Percentiles rank a stretch among this genome's conserved stretches.
Conservation (phyloP, 495 filamentous ascomycete species). For the Penicillium psychrofluorescens region DNA sequence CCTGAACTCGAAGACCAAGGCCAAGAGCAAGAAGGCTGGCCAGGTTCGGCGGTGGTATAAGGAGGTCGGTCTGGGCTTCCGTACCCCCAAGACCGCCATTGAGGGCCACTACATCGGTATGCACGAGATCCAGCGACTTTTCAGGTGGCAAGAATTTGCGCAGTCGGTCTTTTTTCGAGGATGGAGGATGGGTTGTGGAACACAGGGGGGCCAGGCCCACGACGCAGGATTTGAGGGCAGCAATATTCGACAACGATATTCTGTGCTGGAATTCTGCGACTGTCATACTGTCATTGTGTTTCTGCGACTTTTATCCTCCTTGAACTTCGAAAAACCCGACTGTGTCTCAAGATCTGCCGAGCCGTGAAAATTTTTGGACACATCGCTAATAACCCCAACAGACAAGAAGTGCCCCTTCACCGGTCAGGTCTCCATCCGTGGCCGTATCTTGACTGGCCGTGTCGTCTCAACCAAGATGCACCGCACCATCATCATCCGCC, state of each 20-base stretch:
- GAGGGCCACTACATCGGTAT: constrained; percentile 98
- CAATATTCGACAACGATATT: no score
- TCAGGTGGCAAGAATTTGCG: constrained; percentile 11
- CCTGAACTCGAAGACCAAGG: constrained; percentile 81
- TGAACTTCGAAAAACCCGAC: constrained; percentile 7
- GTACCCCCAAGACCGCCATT: constrained; percentile 95
- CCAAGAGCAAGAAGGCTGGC: constrained; percentile 77
- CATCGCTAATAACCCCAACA: constrained; percentile 37
- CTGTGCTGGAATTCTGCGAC: no score
- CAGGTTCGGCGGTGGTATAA: constrained; percentile 99
- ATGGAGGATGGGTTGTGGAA: constrained; percentile 1
- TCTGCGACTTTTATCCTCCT: not conserved
- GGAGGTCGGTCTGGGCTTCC: constrained; percentile 98
- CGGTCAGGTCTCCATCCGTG: constrained; percentile 95
- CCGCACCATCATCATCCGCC: constrained; percentile 97
- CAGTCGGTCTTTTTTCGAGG: constrained; percentile 17
- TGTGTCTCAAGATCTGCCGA: constrained; percentile 7
- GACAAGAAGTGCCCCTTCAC: constrained; percentile 99
- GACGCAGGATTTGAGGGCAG: no score
- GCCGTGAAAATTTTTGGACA: not conserved
- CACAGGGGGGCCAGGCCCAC: no score
- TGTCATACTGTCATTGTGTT: not conserved
- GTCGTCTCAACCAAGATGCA: constrained; percentile 99
- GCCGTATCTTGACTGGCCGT: constrained; percentile 98
- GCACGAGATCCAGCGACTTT: constrained; percentile 35